Evolutionary conservation across 768 basidiomycete species (phyloP), one percentile per base, ranked within the genome.

Genomic region (Lentinula detonsa): DNA sequence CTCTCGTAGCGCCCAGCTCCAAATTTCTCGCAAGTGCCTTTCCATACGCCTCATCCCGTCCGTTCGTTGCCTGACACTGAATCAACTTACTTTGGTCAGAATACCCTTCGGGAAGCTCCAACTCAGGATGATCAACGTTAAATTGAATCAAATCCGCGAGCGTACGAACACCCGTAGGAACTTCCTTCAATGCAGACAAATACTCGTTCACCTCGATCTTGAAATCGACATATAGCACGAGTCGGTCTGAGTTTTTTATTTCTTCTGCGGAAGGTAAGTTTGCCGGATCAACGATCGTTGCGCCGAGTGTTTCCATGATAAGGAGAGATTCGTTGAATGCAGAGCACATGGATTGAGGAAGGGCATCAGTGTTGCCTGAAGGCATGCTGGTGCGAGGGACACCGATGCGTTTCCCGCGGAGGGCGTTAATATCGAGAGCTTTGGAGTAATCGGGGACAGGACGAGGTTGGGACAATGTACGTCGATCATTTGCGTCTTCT

Each of bases 251-350:
- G 10, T 69, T 70, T 31, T 65, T 52, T n/a, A 73, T 67, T 57
- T 75, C 75, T 0, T 72, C 67, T 10, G 75, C 75, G 33, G 75
- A 73, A 1, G 77, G 71, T 21, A 81, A 71, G 43, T 80, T 76
- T 5, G 78, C 75, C 1, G 79, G 78, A 61, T 82, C 80, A 13
- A 81, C 72, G 18, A 82, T 72, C 5, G 73, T 73, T 7, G 80
- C 80, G 15, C 80, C 81, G 4, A 80, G 70, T 2, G 62, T 61
- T 2, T 72, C 67, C 23, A 81, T 68, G 16, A 71, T 67, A 40
- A 72, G 71, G 21, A 82, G 62, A 3, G 76, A 72, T 3, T 68
- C 70, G 42, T 77, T 68, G 66, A 81, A 82, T 40, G 72, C 75
- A 5, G 69, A 62, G 4, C 70, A 57, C 33, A 73, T 66, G 18